Evolutionary conservation across 805 yeast species (phyloP), one percentile per base, ranked within the genome.

Genomic region (Diddensiella transvaalensis): DNA sequence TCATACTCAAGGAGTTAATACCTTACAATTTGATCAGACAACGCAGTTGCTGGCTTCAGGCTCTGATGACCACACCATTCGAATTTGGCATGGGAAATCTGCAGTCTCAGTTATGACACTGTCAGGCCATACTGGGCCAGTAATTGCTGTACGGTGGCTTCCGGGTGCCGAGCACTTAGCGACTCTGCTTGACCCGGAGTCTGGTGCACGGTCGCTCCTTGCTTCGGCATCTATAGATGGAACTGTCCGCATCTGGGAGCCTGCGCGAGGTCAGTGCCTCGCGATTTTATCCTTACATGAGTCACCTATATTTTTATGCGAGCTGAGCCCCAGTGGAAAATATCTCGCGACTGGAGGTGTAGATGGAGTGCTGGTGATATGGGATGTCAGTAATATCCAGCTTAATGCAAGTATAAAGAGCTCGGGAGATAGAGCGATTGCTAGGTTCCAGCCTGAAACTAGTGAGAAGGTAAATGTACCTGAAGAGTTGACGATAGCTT

Each of bases 81-180:
- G 87, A 56, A 70, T 88, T 18, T 90, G 96, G 96, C 71, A 41
- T 80, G 95, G 95, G 46, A 83, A 44, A 56, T 68, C 51, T 51
- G 95, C 86, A 70, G 55, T 47, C 44, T 58, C 58, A 36, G 58
- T 56, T 4, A 36, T 50, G 17, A 46, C 52, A 6, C 49, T 62
- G 5, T 19, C 40, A 6, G 60, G 61, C 2, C 61, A 58, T 46
- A 44, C 54, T 0, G 64, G 58, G 3, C 66, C 65, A 0, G 55
- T 64, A 4, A 49, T 58, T 35, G 50, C 48, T 8, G 46, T 50
- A 3, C 42, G 43, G 17, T 59, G 63, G 63, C 38, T 57, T n/a
- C 50, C 60, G 4, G 35, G 45, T 2, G 21, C 47, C 13, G 36
- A 21, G 11, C 19, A 33, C 13, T 38, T 54, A 19, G 44, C 37